Percentiles rank a stretch among this genome's conserved stretches.
Conservation (phyloP, 768 basidiomycete genomes). For the Phylloporus sp. region DNA sequence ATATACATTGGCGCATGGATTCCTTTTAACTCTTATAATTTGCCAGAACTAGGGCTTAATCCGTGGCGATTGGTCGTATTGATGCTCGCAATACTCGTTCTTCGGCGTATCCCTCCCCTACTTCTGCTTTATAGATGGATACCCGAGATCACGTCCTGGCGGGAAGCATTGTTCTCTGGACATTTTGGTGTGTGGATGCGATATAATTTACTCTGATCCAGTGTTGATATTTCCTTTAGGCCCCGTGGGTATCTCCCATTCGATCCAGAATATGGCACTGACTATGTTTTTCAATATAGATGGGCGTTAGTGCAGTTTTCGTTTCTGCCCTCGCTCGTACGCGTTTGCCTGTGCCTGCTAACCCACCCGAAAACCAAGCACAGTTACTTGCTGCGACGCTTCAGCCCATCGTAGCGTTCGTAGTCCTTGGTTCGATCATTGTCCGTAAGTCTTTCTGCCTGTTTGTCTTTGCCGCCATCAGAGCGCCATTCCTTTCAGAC, state of each 20-base stretch:
- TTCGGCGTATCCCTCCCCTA: slow-evolving; percentile 80
- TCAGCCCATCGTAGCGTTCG: slow-evolving; percentile 82
- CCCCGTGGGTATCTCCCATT: slow-evolving; percentile 40
- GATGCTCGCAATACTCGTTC: slow-evolving; percentile 59
- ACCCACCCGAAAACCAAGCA: slow-evolving; percentile 62
- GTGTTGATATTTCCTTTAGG: slow-evolving; percentile 32
- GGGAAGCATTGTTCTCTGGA: slow-evolving; percentile 86
- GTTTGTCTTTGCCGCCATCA: background rate
- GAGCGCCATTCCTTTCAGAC: slow-evolving; percentile 36
- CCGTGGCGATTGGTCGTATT: slow-evolving; percentile 72
- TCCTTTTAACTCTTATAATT: slow-evolving; percentile 58
- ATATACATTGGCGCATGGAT: slow-evolving; percentile 88
- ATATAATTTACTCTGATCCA: background rate
- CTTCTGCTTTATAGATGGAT: slow-evolving; percentile 77
- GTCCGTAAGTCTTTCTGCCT: slow-evolving; percentile 54
- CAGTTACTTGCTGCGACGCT: slow-evolving; percentile 71
- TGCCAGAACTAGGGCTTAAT: slow-evolving; percentile 53
- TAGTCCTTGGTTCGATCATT: slow-evolving; percentile 84
- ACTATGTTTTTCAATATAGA: slow-evolving; percentile 38
- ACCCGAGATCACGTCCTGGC: slow-evolving; percentile 81
- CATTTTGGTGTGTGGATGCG: slow-evolving; percentile 66
- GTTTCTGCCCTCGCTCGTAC: slow-evolving; percentile 71
- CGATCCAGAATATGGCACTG: background rate
- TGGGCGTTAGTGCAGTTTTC: slow-evolving; percentile 93
- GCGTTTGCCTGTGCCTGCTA: slow-evolving; percentile 51